Evolutionary conservation across 345 rosid species (phyloP).

Genomic region (Cardamine resedifolia): DNA sequence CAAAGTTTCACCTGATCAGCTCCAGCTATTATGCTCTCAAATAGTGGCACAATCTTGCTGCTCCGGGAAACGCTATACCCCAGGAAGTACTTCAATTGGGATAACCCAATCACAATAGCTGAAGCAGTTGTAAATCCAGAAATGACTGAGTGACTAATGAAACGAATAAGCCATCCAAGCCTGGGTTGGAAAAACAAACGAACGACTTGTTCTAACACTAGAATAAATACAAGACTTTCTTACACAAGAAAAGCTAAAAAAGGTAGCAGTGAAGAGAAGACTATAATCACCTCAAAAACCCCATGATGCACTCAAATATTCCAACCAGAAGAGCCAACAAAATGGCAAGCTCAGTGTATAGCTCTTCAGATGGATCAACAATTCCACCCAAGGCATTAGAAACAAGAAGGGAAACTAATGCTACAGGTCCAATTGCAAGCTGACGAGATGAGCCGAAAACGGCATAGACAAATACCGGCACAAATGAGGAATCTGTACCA

Average conservation of each 20-base stretch:
- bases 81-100: constrained; percentile 87
- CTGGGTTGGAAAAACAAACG: constrained; percentile 41
- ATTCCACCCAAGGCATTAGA: constrained; percentile 74
- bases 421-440: constrained; percentile 98
- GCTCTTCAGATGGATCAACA: constrained; percentile 67
- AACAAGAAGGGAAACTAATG: constrained; percentile 95
- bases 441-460: constrained; percentile 95
- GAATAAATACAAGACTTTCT: not conserved
- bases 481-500: constrained; percentile 78
- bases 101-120: constrained; percentile 89
- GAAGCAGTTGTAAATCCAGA: constrained; percentile 97
- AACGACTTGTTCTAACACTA: constrained; percentile 14
- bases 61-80: constrained; percentile 77
- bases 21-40: constrained; percentile 88
- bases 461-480: constrained; percentile 82
- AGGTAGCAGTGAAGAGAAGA: not conserved
- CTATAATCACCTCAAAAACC: constrained; percentile 62
- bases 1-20: constrained; percentile 61
- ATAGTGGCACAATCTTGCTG: constrained; percentile 81
- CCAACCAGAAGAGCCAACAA: constrained; percentile 91
- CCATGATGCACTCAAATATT: constrained; percentile 83
- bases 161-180: constrained; percentile 99
- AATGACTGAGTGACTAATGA: constrained; percentile 96
- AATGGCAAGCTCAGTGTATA: constrained; percentile 94
- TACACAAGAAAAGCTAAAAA: not conserved